Evolutionary conservation across 2,329 filamentous ascomycete species (phyloP), one percentile per base, ranked within the genome.

Genomic region (Ustulina deusta): DNA sequence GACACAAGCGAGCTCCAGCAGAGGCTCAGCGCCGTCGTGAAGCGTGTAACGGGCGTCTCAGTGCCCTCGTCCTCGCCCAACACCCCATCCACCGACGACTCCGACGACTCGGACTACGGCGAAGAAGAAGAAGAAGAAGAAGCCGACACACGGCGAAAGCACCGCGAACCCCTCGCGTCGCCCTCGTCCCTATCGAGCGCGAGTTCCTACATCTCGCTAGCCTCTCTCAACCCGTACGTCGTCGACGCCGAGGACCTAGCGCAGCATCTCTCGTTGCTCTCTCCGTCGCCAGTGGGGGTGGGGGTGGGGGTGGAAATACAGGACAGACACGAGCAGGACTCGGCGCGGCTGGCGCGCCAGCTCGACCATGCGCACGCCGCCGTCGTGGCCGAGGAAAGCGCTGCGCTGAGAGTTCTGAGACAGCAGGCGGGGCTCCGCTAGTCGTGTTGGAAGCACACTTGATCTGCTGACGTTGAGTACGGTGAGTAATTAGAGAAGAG

Each of bases 181-280:
- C 52, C 10, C 1, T 20, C 20, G 9, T 46, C 54, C 15, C 52
- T 65, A 15, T 63, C 58, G 15, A 61, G 57, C 38, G 67, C 70
- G 10, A 55, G 27, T 25, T 68, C 63, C 3, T 74, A 73, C 46
- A 51, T 49, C 36, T 65, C 71, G 3, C 59, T 71, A 10, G 48
- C 68, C 1, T 55, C 49, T 1, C 17, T 52, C 5, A 72, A 73
- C 49, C 68, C 72, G 0, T 72, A 73, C 38, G 3, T 11, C 34
- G 3, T 29, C 7, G 36, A 57, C 36, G 6, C 34, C 4, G 46
- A 36, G 17, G 54, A 60, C 27, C 32, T 63, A 1, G 11, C 11
- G 6, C 6, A 13, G 1, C 57, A 29, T 2, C 13, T 66, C 1
- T 42, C 58, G 6, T 3, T 29, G 15, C 2, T 46, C 20, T 22